Percentiles rank a stretch among this genome's conserved stretches.
Conservation (phyloP, 192 early-diverging fungal genomes). For the Diversispora eburnea region DNA sequence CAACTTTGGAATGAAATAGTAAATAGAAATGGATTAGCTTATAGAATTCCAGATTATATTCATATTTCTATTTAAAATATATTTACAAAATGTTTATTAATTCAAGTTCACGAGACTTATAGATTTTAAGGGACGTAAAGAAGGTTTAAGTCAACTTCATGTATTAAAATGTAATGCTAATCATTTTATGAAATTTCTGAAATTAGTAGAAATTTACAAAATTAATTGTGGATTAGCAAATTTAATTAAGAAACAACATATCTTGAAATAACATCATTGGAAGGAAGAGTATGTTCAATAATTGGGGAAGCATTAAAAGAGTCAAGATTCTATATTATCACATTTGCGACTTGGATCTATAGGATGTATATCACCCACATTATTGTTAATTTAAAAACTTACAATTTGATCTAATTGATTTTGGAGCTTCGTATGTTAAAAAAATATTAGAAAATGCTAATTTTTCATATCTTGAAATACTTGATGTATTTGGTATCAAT, state of each 20-base stretch:
- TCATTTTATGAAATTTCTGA: neutral
- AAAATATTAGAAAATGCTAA: neutral
- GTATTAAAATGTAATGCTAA: neutral
- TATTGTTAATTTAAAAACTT: neutral
- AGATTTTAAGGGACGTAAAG: neutral
- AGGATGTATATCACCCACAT: neutral
- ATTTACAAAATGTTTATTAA: neutral
- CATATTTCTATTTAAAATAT: neutral
- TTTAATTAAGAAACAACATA: neutral
- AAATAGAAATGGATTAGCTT: neutral
- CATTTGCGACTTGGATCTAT: neutral
- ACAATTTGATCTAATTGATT: neutral
- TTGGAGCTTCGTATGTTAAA: neutral
- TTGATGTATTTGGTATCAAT: neutral
- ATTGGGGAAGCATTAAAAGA: neutral
- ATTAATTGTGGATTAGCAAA: neutral
- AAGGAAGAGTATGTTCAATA: neutral
- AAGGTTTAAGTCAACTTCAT: neutral
- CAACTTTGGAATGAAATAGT: neutral
- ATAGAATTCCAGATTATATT: neutral
- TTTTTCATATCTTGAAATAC: neutral
- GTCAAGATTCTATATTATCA: neutral
- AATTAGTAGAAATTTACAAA: neutral
- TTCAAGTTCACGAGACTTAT: neutral
- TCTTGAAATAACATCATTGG: neutral